Evolutionary conservation across 495 filamentous ascomycete species (phyloP).

Genomic region (Pyrenula massariospora): DNA sequence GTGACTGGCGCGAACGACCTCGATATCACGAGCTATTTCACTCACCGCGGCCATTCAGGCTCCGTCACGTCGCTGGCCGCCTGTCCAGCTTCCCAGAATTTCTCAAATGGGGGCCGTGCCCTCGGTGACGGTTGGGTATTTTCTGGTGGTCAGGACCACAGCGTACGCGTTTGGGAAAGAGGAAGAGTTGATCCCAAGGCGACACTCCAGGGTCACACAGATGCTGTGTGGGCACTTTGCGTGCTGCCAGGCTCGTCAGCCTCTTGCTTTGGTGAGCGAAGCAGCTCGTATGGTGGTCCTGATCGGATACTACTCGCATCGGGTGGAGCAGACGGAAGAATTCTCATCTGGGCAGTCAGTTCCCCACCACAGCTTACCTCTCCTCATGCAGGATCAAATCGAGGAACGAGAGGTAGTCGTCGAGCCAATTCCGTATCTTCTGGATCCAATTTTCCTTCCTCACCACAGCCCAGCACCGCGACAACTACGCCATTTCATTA

Average conservation of each 20-base stretch:
- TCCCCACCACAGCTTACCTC: conserved; percentile 77
- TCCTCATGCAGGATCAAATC: conserved; percentile 57
- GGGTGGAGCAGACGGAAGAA: conserved; percentile 79
- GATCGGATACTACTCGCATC: conserved; percentile 86
- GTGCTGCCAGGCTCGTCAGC: conserved; percentile 79
- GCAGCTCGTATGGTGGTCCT: conserved; percentile 55
- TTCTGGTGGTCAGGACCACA: conserved; percentile 89
- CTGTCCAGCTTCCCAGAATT: conserved; percentile 72
- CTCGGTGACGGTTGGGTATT: conserved; percentile 95
- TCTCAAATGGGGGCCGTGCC: conserved; percentile 75
- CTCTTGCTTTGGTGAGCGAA: conserved; percentile 60
- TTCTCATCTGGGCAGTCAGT: conserved; percentile 90
- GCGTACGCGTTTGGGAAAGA: conserved; percentile 87
- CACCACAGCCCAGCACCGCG: conserved; percentile 78
- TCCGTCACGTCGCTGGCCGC: conserved; percentile 81
- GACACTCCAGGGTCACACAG: conserved; percentile 85
- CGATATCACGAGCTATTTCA: conserved; percentile 86
- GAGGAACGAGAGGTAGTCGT: conserved; percentile 63
- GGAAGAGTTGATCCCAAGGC: conserved; percentile 91
- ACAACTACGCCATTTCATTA: conserved; percentile 53
- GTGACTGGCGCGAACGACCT: conserved; percentile 54
- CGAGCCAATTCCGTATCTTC: conserved; percentile 84
- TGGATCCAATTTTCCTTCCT: conserved; percentile 78
- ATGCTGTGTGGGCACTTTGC: conserved; percentile 91
- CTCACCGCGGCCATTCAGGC: conserved; percentile 83